A percentile compares a stretch with the other conserved stretches of the same genome.
phyloP scores from a whole-genome alignment of 2,329 filamentous ascomycete genomes.

The Xylariales sp. region DNA sequence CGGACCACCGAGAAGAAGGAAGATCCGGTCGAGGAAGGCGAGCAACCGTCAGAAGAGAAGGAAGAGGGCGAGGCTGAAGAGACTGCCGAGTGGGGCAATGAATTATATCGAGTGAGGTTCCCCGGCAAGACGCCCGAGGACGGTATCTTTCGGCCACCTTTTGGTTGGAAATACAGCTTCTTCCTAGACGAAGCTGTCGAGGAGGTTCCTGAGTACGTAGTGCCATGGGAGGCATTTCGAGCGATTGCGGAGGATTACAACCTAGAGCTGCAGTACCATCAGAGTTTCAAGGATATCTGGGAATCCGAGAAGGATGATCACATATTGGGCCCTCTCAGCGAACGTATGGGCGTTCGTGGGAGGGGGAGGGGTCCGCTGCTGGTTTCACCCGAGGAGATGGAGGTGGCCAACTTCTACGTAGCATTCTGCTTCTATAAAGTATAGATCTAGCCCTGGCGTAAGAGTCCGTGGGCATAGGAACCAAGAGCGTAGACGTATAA shows the following conservation, averaged over 20 bases:
- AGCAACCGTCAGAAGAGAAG: constrained; percentile 48
- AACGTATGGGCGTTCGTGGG: constrained; percentile 93
- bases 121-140: constrained; percentile 84
- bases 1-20: constrained; percentile 57
- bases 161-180: constrained; percentile 98
- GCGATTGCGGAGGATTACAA: constrained; percentile 97
- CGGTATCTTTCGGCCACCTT: constrained; percentile 92
- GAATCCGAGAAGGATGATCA: constrained; percentile 88
- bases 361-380: constrained; percentile 73
- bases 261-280: constrained; percentile 93
- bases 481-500: background rate
- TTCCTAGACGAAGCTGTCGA: constrained; percentile 96
- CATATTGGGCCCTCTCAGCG: constrained; percentile 83
- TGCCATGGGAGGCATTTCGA: constrained; percentile 97
- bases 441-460: constrained; percentile 53
- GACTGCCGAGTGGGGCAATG: constrained; percentile 89
- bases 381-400: constrained; percentile 88
- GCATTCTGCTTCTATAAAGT: constrained; percentile 99
- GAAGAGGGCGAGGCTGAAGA: constrained; percentile 72
- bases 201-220: constrained; percentile 95
- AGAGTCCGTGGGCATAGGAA: background rate
- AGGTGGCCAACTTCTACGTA: constrained; percentile 90
- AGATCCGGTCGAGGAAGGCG: constrained; percentile 40
- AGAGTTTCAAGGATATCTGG: constrained; percentile 91
- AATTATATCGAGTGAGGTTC: constrained; percentile 91